Base-by-base conservation (phyloP, 2,329 filamentous ascomycete species). In the Thyridium curvatum region DNA sequence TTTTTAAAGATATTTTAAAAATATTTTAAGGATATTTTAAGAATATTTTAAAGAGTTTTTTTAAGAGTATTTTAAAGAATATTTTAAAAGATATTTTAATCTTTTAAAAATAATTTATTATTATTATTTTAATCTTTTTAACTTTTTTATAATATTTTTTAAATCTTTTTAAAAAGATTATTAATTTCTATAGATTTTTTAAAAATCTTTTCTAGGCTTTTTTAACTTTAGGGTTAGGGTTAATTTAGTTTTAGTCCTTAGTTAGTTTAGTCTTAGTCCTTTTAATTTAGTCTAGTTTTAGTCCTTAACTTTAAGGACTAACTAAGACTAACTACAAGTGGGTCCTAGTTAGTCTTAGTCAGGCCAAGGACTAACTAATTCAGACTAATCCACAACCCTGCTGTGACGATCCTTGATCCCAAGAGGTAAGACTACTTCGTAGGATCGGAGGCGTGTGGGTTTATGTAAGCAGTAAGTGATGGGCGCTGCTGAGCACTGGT, bases 271-370 rank as follows among this genome's bases (percentile, higher is more conserved):
- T 12, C n/a, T 16, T 17, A 15, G 12, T 12, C 12, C 30, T 8
- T 30, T n/a, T 13, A 32, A 9, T 30, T 6, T n/a, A n/a, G n/a
- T n/a, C n/a, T n/a, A n/a, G n/a, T n/a, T n/a, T 16, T 54, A 57
- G 37, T 57, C 53, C 18, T 56, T 35, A 17, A 56, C 43, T 42
- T 40, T 51, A 17, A 56, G 42, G 55, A 53, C 46, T 57, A n/a
- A n/a, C n/a, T n/a, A n/a, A n/a, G n/a, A n/a, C n/a, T n/a, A n/a
- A n/a, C n/a, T n/a, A n/a, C n/a, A n/a, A n/a, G n/a, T n/a, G n/a
- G n/a, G n/a, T n/a, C n/a, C n/a, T n/a, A n/a, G n/a, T n/a, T n/a
- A n/a, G n/a, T n/a, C n/a, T n/a, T n/a, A n/a, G n/a, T n/a, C n/a
- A n/a, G n/a, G n/a, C n/a, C n/a, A n/a, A n/a, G n/a, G n/a, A n/a